A percentile compares a stretch with the other conserved stretches of the same genome.
These are phyloP conservation scores for Fusarium penzigii DNA, from an alignment of 2,329 filamentous ascomycete genomes.

Conservation along the genomic window DNA sequence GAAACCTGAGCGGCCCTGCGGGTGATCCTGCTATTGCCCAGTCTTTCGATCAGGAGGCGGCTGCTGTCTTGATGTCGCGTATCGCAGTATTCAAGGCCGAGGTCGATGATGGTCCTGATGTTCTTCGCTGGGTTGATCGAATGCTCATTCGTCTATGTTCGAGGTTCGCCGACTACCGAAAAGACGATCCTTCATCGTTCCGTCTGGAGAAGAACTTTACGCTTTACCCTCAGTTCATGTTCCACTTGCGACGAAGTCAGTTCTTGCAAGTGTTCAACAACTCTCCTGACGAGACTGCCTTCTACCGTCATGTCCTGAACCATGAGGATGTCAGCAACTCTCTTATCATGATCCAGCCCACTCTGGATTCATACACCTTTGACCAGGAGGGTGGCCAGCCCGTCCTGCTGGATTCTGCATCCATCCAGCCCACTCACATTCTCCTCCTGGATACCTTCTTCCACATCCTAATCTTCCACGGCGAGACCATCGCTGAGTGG, in stretches of 20 bases:
- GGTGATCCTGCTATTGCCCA: conserved; percentile 94
- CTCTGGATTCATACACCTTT: conserved; percentile 94
- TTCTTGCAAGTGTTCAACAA: conserved; percentile 99
- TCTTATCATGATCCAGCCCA: conserved; percentile 98
- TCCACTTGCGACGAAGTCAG: conserved; percentile 93
- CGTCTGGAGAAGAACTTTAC: conserved; percentile 98
- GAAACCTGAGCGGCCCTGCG: conserved; percentile 88
- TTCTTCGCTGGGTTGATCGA: conserved; percentile 94
- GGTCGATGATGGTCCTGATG: conserved; percentile 97
- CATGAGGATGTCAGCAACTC: conserved; percentile 97
- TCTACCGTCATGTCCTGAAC: conserved; percentile 95
- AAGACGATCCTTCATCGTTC: conserved; percentile 97
- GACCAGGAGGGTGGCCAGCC: conserved; percentile 91
- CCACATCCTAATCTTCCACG: conserved; percentile 98
- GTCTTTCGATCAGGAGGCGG: conserved; percentile 97
- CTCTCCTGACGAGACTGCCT: conserved; percentile 98
- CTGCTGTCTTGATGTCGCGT: conserved; percentile 96
- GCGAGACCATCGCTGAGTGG: conserved; percentile 97
- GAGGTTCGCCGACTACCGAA: conserved; percentile 94
- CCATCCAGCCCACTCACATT: conserved; percentile 91
- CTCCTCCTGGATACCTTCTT: conserved; percentile 98
- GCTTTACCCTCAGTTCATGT: conserved; percentile 99
- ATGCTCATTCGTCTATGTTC: conserved; percentile 98
- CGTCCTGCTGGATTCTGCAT: conserved; percentile 93
- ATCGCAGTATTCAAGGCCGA: conserved; percentile 99